A percentile compares a stretch with the other conserved stretches of the same genome.
Evolutionary conservation across 2,329 filamentous ascomycete genomes (phyloP).

Genomic region (Cladophialophora immunda): DNA sequence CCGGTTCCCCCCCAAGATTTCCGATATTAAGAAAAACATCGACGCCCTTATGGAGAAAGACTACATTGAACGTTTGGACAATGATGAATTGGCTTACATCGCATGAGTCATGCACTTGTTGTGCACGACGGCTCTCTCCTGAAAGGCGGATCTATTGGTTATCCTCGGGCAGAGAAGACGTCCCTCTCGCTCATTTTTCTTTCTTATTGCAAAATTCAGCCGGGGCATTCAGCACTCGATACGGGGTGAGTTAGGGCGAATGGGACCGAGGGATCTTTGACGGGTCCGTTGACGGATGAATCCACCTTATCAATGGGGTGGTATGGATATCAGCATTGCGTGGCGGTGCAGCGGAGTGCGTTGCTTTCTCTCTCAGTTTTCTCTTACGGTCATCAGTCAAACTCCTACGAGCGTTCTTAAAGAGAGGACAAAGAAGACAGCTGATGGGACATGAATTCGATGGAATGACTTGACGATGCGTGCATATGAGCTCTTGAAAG

Average conservation of each 20-base stretch:
- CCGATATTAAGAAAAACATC: conserved; percentile 99
- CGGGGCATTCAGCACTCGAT: not conserved
- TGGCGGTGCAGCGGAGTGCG: conserved; percentile 4
- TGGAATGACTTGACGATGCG: not conserved
- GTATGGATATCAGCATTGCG: conserved; percentile 15
- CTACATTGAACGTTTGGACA: conserved; percentile 93
- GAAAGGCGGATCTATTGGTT: not conserved
- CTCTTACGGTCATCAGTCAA: conserved; percentile 1
- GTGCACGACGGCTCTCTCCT: not conserved
- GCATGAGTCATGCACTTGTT: conserved; percentile 65
- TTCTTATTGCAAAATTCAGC: not conserved
- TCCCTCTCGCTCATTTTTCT: not conserved
- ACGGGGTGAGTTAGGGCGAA: not conserved
- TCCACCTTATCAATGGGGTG: not conserved
- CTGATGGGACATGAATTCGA: conserved; percentile 4
- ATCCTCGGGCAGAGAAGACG: not conserved
- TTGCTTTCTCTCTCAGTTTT: not conserved
- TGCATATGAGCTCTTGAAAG: not conserved
- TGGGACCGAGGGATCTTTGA: not conserved
- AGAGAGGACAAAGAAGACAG: not conserved
- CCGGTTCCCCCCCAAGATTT: conserved; percentile 90
- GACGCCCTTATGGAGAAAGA: conserved; percentile 99
- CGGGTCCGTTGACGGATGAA: not conserved
- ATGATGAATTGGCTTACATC: conserved; percentile 92
- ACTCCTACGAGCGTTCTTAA: not conserved